Evolutionary conservation across 2,329 filamentous ascomycete genomes (phyloP), one percentile per base, ranked within the genome.

Genomic region (Helicocarpus griseus): DNA sequence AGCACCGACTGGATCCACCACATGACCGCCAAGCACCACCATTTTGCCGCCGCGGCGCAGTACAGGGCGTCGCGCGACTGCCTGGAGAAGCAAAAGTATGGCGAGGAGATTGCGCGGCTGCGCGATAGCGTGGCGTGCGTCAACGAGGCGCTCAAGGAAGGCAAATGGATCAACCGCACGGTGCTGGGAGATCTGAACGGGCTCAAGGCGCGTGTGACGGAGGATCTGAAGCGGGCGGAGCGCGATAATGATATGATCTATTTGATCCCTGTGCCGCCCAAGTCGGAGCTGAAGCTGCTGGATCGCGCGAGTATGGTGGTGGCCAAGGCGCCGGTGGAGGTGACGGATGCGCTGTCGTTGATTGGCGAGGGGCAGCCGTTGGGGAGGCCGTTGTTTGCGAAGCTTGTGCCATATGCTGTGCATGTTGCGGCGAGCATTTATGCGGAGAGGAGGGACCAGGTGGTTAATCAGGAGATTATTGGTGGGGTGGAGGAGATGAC

Each of bases 201-300:
- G 0, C 69, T 98, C 53, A 95, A 94, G 72, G 84, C 77, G 54
- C 83, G 85, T 54, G 86, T 95, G 0, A 79, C 85, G 31, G 90
- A 95, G 60, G 89, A 96, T 58, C 63, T 98, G 58, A 95, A 94
- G 69, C 78, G 91, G 44, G 90, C 91, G 0, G 91, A 97, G 66
- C 94, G 88, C 67, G 93, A 98, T 64, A 98, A 98, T 58, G 91
- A 98, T 65, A 77, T 95, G 60, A 96, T 98, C 14, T 98, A 96
- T 65, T 74, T 97, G 2, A 80, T 84, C 48, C 78, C 86, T 1
- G 89, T 97, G 1, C 89, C 91, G 2, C 82, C 89, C 9, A 96
- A 96, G 62, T 82, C 88, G 3, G 90, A 96, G 63, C 77, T 98
- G 41, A 89, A 85, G 66, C 80, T 84, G 2, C 79, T 98, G 5